phyloP scores from a whole-genome alignment of 148 eudicot genomes.

The Vaccinium corymbosum region DNA sequence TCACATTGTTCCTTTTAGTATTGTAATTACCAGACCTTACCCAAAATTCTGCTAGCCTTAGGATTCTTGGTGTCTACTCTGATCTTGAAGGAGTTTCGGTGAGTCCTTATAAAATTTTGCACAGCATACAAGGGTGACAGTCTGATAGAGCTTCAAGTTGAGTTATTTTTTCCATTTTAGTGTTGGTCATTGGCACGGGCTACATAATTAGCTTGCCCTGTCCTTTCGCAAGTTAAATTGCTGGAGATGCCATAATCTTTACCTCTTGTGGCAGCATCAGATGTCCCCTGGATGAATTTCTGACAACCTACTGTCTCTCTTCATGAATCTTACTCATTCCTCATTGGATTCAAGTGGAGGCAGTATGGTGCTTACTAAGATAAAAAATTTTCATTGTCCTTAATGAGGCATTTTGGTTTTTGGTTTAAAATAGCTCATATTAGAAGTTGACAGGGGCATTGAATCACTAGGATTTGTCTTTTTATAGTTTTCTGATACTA shows the following conservation, averaged over 20 bases:
- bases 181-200: background rate
- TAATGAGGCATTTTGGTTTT: background rate
- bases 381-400: background rate
- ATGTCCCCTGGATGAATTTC: background rate
- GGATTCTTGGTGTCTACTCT: background rate
- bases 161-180: background rate
- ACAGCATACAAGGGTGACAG: background rate
- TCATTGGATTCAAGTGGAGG: background rate
- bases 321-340: background rate
- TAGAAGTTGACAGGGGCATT: background rate
- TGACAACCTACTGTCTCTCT: background rate
- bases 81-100: background rate
- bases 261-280: background rate
- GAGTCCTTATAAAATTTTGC: background rate
- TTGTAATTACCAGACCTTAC: background rate
- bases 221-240: background rate
- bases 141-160: background rate
- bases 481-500: background rate
- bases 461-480: background rate
- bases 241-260: background rate
- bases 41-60: background rate
- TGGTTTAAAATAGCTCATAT: background rate
- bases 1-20: constrained; percentile 10
- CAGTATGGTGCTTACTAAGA: background rate
- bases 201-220: background rate